Percentiles rank a stretch among this genome's conserved stretches.
Evolutionary conservation across 2,329 filamentous ascomycete genomes (phyloP).

Genomic region (Corynespora cassiicola): DNA sequence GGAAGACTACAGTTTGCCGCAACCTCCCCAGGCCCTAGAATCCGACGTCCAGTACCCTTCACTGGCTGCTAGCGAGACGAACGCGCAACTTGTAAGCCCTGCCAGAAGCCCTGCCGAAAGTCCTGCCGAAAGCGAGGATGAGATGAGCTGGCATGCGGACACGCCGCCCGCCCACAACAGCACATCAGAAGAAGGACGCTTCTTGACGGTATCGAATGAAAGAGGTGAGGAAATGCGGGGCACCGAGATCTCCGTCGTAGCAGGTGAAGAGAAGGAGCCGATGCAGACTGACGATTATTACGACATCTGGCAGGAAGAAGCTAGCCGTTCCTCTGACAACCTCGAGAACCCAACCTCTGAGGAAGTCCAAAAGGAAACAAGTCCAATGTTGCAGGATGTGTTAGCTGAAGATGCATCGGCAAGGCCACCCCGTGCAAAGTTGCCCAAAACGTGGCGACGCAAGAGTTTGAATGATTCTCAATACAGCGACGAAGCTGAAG

Average conservation of each 20-base stretch:
- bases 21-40: conserved; percentile 11
- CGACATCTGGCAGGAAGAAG: conserved; percentile 58
- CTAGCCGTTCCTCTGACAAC: conserved; percentile 45
- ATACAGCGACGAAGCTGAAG: conserved; percentile 46
- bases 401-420: conserved; percentile 35
- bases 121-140: conserved; percentile 32
- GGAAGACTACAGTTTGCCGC: conserved; percentile 25
- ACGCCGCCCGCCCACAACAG: conserved; percentile 17
- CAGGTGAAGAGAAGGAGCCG: conserved; percentile 24
- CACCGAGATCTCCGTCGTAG: conserved; percentile 22
- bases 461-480: conserved; percentile 44
- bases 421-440: conserved; percentile 47
- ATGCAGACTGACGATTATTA: conserved; percentile 28
- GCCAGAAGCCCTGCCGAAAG: conserved; percentile 34
- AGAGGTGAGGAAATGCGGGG: conserved; percentile 11
- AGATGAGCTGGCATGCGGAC: conserved; percentile 41
- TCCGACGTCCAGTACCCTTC: conserved; percentile 35
- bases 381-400: conserved; percentile 37
- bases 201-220: conserved; percentile 13
- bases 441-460: conserved; percentile 52
- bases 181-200: conserved; percentile 5
- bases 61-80: conserved; percentile 18
- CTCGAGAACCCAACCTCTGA: conserved; percentile 23
- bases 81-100: conserved; percentile 35
- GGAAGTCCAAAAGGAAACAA: conserved; percentile 19